These are phyloP conservation scores for Atractiella rhizophila DNA, from an alignment of 768 basidiomycete species.

Conservation along the genomic window DNA sequence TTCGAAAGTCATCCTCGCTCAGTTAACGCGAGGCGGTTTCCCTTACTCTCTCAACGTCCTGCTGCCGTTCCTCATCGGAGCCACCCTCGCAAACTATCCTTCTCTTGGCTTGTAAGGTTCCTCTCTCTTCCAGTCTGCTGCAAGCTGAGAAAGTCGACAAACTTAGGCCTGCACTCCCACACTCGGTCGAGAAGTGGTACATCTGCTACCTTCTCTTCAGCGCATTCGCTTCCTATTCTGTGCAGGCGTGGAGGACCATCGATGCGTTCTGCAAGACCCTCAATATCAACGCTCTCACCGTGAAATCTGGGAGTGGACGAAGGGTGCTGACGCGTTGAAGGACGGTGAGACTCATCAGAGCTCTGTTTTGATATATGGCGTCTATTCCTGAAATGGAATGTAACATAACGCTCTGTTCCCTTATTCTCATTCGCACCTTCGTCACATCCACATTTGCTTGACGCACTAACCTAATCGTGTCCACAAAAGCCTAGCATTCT, in stretches of 20 bases:
- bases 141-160: too few species aligned
- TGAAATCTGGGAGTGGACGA: too few species aligned
- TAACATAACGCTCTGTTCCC: too few species aligned
- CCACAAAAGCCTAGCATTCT: too few species aligned
- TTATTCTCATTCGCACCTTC: too few species aligned
- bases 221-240: conserved; percentile 3
- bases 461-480: too few species aligned
- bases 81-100: conserved; percentile 4
- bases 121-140: neutral
- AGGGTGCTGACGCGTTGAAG: too few species aligned
- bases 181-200: conserved; percentile 3
- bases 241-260: conserved; percentile 2
- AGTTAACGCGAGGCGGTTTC: conserved; percentile 6
- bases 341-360: too few species aligned
- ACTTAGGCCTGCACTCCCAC: conserved; percentile 2
- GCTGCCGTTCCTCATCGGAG: conserved; percentile 3
- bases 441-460: too few species aligned
- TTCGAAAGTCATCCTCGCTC: conserved; percentile 11
- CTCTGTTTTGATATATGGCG: too few species aligned
- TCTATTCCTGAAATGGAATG: too few species aligned
- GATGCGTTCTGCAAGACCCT: conserved; percentile 6
- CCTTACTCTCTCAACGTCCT: conserved; percentile 5
- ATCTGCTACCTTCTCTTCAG: conserved; percentile 3
- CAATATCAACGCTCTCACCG: conserved; percentile 5
- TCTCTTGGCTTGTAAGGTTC: conserved; percentile 1